Percentiles rank a stretch among this genome's conserved stretches.
phyloP scores from a whole-genome alignment of 1,284 basidiomycete species.

The Fomitopsis palustris region DNA sequence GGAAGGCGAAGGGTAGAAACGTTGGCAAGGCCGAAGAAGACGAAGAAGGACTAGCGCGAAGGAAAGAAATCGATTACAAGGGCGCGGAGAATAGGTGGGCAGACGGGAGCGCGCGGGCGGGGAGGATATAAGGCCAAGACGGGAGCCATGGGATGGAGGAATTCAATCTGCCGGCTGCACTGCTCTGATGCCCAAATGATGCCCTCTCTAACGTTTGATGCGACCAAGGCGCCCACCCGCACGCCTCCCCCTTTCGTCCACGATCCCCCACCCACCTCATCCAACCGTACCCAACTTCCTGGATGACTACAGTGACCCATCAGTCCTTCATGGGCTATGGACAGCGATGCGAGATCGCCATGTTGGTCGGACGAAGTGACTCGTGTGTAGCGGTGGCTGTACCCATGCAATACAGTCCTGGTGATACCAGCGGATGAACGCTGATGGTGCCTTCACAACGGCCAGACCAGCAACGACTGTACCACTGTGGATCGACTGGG shows the following conservation, averaged over 20 bases:
- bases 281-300: no score
- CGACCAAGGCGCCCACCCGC: background rate
- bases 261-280: background rate
- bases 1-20: conserved; percentile 2
- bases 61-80: conserved; percentile 14
- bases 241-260: background rate
- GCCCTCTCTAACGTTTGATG: background rate
- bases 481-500: no score
- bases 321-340: no score
- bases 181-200: conserved; percentile 1
- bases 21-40: conserved; percentile 15
- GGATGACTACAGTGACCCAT: no score
- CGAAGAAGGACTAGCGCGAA: conserved; percentile 12
- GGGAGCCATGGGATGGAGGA: background rate
- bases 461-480: no score
- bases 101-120: background rate
- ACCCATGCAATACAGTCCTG: no score
- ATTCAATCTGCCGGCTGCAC: background rate
- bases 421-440: no score
- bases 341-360: no score
- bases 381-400: no score
- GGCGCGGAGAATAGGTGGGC: conserved; percentile 8
- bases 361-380: no score
- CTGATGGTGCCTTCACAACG: no score
- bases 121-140: background rate